Evolutionary conservation across 805 yeast species (phyloP).

Genomic region (Spathaspora girioi): DNA sequence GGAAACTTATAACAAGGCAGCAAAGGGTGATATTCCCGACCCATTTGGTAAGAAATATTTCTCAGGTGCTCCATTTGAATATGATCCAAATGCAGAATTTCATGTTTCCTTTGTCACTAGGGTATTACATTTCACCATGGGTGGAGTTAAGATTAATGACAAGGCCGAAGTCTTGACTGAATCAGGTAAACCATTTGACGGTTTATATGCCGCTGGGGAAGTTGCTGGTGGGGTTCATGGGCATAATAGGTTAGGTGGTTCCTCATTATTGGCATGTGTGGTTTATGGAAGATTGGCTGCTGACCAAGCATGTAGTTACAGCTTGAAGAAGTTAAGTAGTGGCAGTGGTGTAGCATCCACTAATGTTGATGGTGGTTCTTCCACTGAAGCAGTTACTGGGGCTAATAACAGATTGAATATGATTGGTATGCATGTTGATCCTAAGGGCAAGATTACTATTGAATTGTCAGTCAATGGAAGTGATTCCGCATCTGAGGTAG

Average conservation of each 20-base stretch:
- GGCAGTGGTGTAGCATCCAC: conserved; percentile 3
- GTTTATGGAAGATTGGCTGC: conserved; percentile 44
- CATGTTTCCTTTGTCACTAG: conserved; percentile 54
- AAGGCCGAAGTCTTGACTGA: conserved; percentile 40
- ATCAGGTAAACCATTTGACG: conserved; percentile 24
- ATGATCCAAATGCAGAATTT: conserved; percentile 29
- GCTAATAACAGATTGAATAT: conserved; percentile 37
- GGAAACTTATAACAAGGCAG: conserved; percentile 38
- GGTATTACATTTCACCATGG: conserved; percentile 69
- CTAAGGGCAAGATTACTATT: conserved; percentile 27
- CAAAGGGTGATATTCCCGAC: conserved; percentile 39
- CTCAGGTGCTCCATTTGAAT: conserved; percentile 44
- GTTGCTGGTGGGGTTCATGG: conserved; percentile 47
- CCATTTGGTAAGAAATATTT: conserved; percentile 46
- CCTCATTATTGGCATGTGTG: conserved; percentile 42
- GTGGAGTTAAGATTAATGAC: conserved; percentile 59
- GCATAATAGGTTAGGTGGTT: conserved; percentile 41
- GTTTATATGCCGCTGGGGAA: conserved; percentile 43
- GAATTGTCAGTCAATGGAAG: conserved; percentile 23
- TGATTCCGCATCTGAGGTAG: neutral
- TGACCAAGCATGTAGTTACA: conserved; percentile 34
- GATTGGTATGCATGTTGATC: conserved; percentile 43
- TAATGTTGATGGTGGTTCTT: conserved; percentile 13
- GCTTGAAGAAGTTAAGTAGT: conserved; percentile 26
- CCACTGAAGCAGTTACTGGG: conserved; percentile 9